phyloP scores from a whole-genome alignment of 169 alveolate genomes.

The Cytauxzoon felis region DNA sequence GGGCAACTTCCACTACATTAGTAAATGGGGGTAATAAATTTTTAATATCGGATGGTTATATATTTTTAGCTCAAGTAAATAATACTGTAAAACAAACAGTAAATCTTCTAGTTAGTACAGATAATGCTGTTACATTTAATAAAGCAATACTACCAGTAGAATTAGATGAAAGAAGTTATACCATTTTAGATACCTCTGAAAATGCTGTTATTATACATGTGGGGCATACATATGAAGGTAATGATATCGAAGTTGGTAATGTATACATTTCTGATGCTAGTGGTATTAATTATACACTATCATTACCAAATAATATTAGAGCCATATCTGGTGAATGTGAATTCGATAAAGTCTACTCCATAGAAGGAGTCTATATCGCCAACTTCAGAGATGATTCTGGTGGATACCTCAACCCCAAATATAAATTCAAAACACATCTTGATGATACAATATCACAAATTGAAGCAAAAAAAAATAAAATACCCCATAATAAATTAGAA shows the following conservation, averaged over 20 bases:
- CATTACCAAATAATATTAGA: conserved; percentile 87
- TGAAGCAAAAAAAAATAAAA: conserved; percentile 59
- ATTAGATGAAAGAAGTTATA: conserved; percentile 88
- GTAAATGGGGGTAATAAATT: conserved; percentile 90
- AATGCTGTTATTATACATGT: conserved; percentile 94
- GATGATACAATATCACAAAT: conserved; percentile 39
- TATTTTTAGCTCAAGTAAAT: conserved; percentile 88
- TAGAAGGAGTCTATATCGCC: conserved; percentile 96
- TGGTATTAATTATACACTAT: conserved; percentile 89
- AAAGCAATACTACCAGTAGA: conserved; percentile 87
- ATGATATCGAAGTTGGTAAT: conserved; percentile 85
- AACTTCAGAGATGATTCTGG: conserved; percentile 84
- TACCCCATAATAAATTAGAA: conserved; percentile 68
- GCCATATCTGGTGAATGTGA: conserved; percentile 90
- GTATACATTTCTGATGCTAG: conserved; percentile 91
- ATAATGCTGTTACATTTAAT: conserved; percentile 80
- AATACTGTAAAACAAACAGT: conserved; percentile 86
- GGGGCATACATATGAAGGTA: conserved; percentile 86
- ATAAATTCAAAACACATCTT: conserved; percentile 46
- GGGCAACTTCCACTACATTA: conserved; percentile 71
- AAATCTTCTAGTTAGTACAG: conserved; percentile 86
- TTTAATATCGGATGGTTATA: conserved; percentile 87
- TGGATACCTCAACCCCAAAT: conserved; percentile 36
- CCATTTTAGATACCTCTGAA: conserved; percentile 94
- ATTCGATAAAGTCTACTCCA: conserved; percentile 89